Evolutionary conservation across 1,284 basidiomycete genomes (phyloP).

Genomic region (Stereum hirsutum): DNA sequence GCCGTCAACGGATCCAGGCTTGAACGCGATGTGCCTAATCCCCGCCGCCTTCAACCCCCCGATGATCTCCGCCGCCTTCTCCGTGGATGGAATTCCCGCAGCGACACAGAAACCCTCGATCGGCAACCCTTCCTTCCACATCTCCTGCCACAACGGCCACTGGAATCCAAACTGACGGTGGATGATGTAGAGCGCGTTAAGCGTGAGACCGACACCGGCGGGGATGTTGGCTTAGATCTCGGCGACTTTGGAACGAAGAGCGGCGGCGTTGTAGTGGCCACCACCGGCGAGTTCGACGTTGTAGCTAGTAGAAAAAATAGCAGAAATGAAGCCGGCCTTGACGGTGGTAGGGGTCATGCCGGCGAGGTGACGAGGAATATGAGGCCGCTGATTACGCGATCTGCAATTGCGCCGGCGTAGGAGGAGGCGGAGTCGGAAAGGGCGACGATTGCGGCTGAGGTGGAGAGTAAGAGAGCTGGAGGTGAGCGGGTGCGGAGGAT

Average conservation of each 20-base stretch:
- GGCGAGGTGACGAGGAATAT: too few relatives aligned
- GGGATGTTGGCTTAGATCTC: constrained; percentile 83
- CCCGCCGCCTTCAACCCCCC: constrained; percentile 69
- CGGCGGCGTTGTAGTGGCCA: constrained; percentile 89
- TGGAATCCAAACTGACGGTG: constrained; percentile 97
- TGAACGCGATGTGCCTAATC: constrained; percentile 93
- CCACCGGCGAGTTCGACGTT: constrained; percentile 97
- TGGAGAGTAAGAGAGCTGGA: too few relatives aligned
- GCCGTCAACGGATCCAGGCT: constrained; percentile 95
- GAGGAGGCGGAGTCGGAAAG: too few relatives aligned
- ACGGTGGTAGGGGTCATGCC: constrained; percentile 98
- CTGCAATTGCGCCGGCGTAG: too few relatives aligned
- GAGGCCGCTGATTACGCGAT: too few relatives aligned
- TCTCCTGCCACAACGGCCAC: constrained; percentile 94
- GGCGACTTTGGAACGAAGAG: constrained; percentile 82
- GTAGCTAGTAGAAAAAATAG: constrained; percentile 89
- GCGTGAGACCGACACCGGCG: constrained; percentile 83
- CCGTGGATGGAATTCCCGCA: constrained; percentile 87
- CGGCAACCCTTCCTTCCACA: constrained; percentile 92
- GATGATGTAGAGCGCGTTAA: constrained; percentile 98
- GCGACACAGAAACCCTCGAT: constrained; percentile 98
- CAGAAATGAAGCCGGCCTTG: constrained; percentile 86
- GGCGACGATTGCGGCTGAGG: too few relatives aligned
- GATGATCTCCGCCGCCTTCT: constrained; percentile 93
- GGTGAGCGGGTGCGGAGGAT: too few relatives aligned